Evolutionary conservation across 148 eudicot species (phyloP).

Genomic region (Rhododendron molle): DNA sequence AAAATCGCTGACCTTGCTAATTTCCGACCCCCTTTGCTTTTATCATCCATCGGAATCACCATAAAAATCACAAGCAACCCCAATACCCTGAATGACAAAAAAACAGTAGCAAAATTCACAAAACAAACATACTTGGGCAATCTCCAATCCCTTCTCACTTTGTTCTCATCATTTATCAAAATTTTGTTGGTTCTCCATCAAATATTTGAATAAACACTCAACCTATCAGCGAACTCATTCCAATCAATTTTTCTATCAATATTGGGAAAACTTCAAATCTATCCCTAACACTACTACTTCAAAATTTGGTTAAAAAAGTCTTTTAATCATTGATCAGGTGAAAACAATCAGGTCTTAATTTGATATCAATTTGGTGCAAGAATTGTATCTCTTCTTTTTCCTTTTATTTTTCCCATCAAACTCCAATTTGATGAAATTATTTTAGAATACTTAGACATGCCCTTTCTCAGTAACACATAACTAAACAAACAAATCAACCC

Average conservation of each 20-base stretch:
- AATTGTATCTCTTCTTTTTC: neutral
- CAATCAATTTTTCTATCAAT: neutral
- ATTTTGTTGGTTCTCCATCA: neutral
- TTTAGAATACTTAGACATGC: neutral
- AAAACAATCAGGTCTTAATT: neutral
- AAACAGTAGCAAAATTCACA: neutral
- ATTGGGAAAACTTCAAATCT: neutral
- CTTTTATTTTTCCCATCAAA: neutral
- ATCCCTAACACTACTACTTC: neutral
- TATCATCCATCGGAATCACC: slow-evolving; percentile 64
- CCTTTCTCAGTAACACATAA: neutral
- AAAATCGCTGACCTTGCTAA: slow-evolving; percentile 50
- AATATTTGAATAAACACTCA: neutral
- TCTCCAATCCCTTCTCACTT: neutral
- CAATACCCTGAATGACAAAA: slow-evolving; percentile 41
- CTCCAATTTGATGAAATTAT: neutral
- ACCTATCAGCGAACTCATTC: neutral
- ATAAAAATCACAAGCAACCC: slow-evolving; percentile 57
- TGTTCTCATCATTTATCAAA: neutral
- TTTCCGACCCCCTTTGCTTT: slow-evolving; percentile 59
- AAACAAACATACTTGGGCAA: neutral
- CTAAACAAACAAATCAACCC: neutral
- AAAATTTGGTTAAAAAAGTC: neutral
- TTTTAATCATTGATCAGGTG: neutral
- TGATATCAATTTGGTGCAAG: neutral